phyloP scores from a whole-genome alignment of 805 yeast genomes.

The Saturnispora serradocipensis region DNA sequence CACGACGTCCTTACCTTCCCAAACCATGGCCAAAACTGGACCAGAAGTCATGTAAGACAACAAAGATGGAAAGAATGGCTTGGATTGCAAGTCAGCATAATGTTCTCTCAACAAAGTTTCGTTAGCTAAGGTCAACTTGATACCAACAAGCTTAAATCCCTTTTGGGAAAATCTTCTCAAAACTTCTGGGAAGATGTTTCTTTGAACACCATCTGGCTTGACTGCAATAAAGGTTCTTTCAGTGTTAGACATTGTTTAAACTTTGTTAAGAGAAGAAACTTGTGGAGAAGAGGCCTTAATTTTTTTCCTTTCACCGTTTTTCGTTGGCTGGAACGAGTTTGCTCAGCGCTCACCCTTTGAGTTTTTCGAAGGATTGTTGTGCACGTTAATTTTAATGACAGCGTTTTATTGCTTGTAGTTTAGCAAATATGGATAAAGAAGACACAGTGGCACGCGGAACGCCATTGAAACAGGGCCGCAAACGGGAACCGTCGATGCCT shows the following conservation, averaged over 20 bases:
- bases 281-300: background rate
- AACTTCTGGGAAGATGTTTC: conserved; percentile 89
- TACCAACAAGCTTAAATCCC: conserved; percentile 95
- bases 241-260: conserved; percentile 41
- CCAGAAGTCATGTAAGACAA: conserved; percentile 96
- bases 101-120: conserved; percentile 85
- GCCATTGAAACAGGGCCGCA: background rate
- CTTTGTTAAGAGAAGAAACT: background rate
- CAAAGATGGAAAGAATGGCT: conserved; percentile 98
- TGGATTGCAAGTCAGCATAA: conserved; percentile 88
- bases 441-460: background rate
- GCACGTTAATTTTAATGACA: background rate
- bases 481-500: conserved; percentile 3
- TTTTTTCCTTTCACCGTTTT: background rate
- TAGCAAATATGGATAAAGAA: background rate
- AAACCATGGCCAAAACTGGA: conserved; percentile 96
- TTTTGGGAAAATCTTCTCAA: conserved; percentile 90
- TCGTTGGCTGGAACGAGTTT: background rate
- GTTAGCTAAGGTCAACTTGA: conserved; percentile 83
- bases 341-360: background rate
- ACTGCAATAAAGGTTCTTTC: conserved; percentile 91
- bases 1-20: conserved; percentile 99
- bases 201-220: conserved; percentile 99
- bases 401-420: background rate
- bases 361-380: background rate